Conservation (phyloP, 78 protist species). For the Dictyostelium brefeldianum region DNA sequence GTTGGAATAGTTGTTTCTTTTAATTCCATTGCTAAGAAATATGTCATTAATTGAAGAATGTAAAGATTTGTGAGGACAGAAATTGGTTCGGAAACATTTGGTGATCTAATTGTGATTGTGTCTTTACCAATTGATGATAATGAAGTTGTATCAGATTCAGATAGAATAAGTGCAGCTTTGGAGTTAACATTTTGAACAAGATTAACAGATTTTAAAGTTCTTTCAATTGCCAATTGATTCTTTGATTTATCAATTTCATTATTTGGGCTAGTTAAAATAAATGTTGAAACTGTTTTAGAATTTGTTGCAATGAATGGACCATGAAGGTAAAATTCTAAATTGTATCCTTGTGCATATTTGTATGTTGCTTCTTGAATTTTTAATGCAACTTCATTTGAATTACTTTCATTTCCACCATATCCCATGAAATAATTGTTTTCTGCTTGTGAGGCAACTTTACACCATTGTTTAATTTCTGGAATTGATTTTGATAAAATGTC, state of each 20-base stretch:
- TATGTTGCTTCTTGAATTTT: slow-evolving; percentile 61
- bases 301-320: slow-evolving; percentile 57
- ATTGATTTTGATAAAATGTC: not conserved
- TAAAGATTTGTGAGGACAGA: slow-evolving; percentile 22
- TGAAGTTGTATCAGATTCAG: slow-evolving; percentile 9
- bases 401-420: slow-evolving; percentile 33
- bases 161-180: not conserved
- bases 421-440: slow-evolving; percentile 9
- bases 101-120: not conserved
- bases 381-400: slow-evolving; percentile 41
- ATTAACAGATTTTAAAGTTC: not conserved
- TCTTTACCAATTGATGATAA: slow-evolving; percentile 13
- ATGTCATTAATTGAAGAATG: slow-evolving; percentile 56
- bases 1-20: not conserved
- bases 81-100: slow-evolving; percentile 37
- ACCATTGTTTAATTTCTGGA: not conserved
- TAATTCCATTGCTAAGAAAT: slow-evolving; percentile 29
- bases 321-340: slow-evolving; percentile 44
- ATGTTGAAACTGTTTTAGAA: not conserved
- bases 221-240: not conserved
- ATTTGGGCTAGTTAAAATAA: not conserved
- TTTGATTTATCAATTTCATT: not conserved
- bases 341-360: not conserved
- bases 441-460: not conserved
- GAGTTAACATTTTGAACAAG: slow-evolving; percentile 29